phyloP scores from a whole-genome alignment of 805 yeast species.

The Lipomyces sp. region DNA sequence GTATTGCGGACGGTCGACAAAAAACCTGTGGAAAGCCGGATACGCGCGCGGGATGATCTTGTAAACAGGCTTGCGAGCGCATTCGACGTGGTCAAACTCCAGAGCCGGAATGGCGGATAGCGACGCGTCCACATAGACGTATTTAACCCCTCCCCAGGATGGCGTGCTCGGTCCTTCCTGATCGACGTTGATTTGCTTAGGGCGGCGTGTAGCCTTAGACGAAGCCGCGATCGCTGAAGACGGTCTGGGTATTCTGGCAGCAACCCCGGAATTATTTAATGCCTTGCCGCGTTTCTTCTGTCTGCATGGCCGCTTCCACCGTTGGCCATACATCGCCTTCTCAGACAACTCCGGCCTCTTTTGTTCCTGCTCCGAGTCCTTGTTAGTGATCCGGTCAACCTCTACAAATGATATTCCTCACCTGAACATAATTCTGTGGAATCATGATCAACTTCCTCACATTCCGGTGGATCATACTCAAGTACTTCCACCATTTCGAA shows the following conservation, averaged over 20 bases:
- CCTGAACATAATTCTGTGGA: not conserved
- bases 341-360: not conserved
- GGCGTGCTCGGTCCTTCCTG: no score
- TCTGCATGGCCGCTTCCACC: not conserved
- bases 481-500: slow-evolving; percentile 72
- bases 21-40: slow-evolving; percentile 2
- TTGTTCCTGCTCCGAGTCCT: no score
- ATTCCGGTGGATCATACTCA: slow-evolving; percentile 58
- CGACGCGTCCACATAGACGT: not conserved
- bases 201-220: no score
- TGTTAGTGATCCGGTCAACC: no score
- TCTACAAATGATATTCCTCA: not conserved
- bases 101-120: not conserved
- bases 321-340: not conserved
- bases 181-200: no score
- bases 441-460: slow-evolving; percentile 3
- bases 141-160: not conserved
- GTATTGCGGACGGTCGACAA: not conserved
- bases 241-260: no score
- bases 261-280: not conserved
- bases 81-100: slow-evolving; percentile 4
- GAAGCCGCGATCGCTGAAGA: no score
- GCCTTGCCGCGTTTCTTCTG: not conserved
- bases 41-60: slow-evolving; percentile 21
- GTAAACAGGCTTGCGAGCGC: slow-evolving; percentile 13